Percentiles rank a stretch among this genome's conserved stretches.
Conservation (phyloP, 139 green algal species). For the Tetradesmus obliquus region DNA sequence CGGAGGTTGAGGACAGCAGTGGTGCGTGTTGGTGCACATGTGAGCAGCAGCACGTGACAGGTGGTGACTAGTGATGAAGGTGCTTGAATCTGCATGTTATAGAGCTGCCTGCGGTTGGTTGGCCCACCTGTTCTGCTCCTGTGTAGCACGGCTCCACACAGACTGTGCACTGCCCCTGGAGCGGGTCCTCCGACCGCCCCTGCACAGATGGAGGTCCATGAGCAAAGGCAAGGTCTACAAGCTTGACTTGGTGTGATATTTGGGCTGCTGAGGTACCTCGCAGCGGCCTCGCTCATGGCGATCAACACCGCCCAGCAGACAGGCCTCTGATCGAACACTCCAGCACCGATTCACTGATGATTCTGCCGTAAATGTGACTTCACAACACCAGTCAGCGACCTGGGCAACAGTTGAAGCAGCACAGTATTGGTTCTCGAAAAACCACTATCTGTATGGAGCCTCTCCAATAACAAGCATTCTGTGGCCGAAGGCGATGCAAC, state of each 20-base stretch:
- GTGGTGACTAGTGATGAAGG: background rate
- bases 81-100: background rate
- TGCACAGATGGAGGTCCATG: background rate
- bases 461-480: background rate
- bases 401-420: background rate
- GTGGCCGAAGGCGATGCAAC: background rate
- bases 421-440: background rate
- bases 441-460: background rate
- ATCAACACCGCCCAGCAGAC: background rate
- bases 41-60: background rate
- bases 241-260: background rate
- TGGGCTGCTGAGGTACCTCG: background rate
- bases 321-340: background rate
- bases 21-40: background rate
- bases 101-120: background rate
- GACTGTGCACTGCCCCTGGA: conserved; percentile 12
- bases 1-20: background rate
- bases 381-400: background rate
- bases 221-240: background rate
- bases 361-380: background rate
- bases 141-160: conserved; percentile 1
- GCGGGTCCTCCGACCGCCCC: background rate
- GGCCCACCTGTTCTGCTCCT: conserved; percentile 36
- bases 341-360: background rate
- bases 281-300: background rate